Evolutionary conservation across 2,329 filamentous ascomycete genomes (phyloP), one percentile per base, ranked within the genome.

Genomic region (Grosmannia serpens): DNA sequence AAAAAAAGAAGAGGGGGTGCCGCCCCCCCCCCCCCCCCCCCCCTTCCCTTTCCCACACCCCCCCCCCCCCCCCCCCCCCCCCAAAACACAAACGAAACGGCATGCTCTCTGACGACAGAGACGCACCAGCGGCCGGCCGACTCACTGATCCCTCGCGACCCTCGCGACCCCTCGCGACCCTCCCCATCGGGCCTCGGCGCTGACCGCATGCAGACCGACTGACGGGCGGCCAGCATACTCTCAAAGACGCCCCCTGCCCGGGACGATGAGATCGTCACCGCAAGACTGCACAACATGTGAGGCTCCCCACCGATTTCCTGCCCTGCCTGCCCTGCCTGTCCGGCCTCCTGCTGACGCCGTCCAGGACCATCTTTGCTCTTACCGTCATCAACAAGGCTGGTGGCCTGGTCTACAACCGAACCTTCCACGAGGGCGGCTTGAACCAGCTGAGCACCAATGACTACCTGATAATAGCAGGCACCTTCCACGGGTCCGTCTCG

Each of bases 381-480:
- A 91, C 97, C 71, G 87, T 99, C 71, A 96, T 99, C 78, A 97
- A 96, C 80, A 99, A 99, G 81, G 91, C 94, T 64, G 94, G 91
- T 61, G 94, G 94, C 67, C 82, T 99, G 57, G 86, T 99, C 73
- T 99, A 95, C 79, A 92, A 97, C 74, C 89, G 91, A 66, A 89
- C 90, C 69, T 97, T 99, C 72, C 86, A 91, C 67, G 84, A 92
- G 50, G 88, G 84, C 61, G 89, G 82, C 52, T 82, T 99, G 60
- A 88, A 89, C 71, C 90, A 92, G 70, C 85, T 99, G 66, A 89
- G 84, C 65, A 92, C 89, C 65, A 99, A 99, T 71, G 94, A 99
- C 78, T 95, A 95, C 70, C 87, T 99, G 35, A 92, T 97, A 65
- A 84, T 99, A 31, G 94, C 94, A 8, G 94, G 94, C 59, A 99